Evolutionary conservation across 805 yeast species (phyloP), one percentile per base, ranked within the genome.

Genomic region (Candida ulmi): DNA sequence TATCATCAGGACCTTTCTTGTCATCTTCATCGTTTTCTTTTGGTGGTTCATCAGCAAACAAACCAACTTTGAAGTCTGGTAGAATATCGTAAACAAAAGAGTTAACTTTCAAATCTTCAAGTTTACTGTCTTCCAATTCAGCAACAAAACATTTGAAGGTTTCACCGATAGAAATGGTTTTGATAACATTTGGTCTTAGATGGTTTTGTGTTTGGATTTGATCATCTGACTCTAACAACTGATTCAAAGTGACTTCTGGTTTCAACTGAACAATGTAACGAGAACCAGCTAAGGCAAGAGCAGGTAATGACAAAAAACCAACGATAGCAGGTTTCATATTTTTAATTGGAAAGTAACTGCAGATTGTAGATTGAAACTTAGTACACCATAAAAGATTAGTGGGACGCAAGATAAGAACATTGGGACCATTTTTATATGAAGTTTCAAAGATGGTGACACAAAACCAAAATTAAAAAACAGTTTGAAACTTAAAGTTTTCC

Each of bases 41-140:
- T n/a, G n/a, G n/a, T n/a, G n/a, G n/a, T n/a, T n/a, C n/a, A n/a
- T n/a, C n/a, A n/a, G n/a, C n/a, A n/a, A n/a, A n/a, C n/a, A n/a
- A n/a, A n/a, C n/a, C 65, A 13, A 87, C 67, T 4, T 57, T 54
- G 8, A 78, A 64, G 58, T 87, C 39, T 11, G 46, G 46, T n/a
- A 28, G 23, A 5, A 43, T 25, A 26, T 40, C 43, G 8, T 37
- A 26, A 17, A 43, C 23, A 5, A 28, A 9, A 4, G 30, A 16
- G 16, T 39, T 43, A 13, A 30, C 30, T 21, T 37, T 37, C 34
- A 43, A 40, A 17, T 30, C 17, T 3, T 37, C 25, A 4, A 43
- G 15, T 5, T 23, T 19, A 16, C 26, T 24, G 11, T 28, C 24
- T n/a, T 43, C 43, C 27, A 43, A 37, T 7, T 34, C 28, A 23